phyloP scores from a whole-genome alignment of 768 basidiomycete species.

The Auriscalpium microsporum region DNA sequence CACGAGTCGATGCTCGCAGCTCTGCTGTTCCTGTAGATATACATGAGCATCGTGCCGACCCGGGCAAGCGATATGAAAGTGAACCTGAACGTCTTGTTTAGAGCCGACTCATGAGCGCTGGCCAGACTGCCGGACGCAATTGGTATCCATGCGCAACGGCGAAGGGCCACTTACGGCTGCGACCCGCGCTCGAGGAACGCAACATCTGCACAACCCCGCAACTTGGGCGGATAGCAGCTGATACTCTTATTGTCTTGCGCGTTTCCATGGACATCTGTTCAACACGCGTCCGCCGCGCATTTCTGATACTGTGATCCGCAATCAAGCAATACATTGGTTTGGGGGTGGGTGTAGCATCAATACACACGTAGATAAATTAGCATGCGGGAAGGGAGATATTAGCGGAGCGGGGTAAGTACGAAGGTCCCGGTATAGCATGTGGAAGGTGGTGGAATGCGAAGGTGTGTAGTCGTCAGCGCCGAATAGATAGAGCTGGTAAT shows the following conservation, averaged over 20 bases:
- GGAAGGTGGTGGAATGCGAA: neutral
- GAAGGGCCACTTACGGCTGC: too few relatives aligned
- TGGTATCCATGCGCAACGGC: too few relatives aligned
- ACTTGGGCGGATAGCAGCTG: neutral
- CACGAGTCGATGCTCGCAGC: too few relatives aligned
- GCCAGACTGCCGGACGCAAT: neutral
- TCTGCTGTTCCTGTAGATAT: too few relatives aligned
- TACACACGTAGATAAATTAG: neutral
- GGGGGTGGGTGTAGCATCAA: neutral
- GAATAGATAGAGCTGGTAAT: neutral
- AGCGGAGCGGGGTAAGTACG: neutral
- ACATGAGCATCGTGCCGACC: too few relatives aligned
- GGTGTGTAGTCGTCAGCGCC: neutral
- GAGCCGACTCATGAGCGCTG: neutral
- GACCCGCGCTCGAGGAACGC: neutral
- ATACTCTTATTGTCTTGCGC: neutral
- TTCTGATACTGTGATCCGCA: neutral
- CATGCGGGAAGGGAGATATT: neutral
- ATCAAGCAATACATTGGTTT: neutral
- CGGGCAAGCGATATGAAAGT: too few relatives aligned
- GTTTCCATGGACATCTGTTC: neutral
- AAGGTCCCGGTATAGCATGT: neutral
- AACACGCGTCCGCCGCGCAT: neutral
- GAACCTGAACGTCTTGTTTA: neutral
- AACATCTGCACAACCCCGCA: neutral